phyloP scores from a whole-genome alignment of 2,329 filamentous ascomycete species.

The Chaetomiaceae sp. region DNA sequence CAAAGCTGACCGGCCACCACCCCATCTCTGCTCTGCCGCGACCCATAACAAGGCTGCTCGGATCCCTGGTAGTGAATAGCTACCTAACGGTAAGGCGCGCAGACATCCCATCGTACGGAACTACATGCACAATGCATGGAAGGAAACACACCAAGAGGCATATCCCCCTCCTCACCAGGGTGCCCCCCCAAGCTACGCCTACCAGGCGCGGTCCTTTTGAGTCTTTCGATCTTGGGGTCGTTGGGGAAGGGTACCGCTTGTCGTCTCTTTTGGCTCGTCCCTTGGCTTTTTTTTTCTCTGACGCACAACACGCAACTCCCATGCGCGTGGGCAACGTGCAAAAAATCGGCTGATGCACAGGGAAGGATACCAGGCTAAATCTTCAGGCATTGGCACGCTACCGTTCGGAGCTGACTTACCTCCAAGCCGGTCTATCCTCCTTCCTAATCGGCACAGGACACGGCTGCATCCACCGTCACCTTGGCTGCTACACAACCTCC shows the following conservation, averaged over 20 bases:
- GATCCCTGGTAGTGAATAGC: not conserved
- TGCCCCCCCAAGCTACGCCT: no score
- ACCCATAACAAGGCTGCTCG: not conserved
- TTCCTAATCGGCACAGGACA: constrained; percentile 14
- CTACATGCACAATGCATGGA: no score
- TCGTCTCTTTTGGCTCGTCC: no score
- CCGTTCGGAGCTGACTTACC: constrained; percentile 8
- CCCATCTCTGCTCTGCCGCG: constrained; percentile 3
- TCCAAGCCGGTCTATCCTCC: constrained; percentile 8
- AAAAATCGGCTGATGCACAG: constrained; percentile 16
- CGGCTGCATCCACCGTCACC: constrained; percentile 11
- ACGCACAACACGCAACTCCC: not conserved
- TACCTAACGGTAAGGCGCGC: not conserved
- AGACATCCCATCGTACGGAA: no score
- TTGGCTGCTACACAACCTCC: constrained; percentile 7
- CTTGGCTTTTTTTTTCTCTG: no score
- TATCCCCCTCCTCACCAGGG: no score
- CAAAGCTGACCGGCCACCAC: constrained; percentile 5
- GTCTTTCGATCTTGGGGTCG: no score
- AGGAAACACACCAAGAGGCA: no score
- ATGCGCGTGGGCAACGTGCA: constrained; percentile 8
- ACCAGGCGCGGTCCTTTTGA: no score
- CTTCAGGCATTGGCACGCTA: constrained; percentile 9
- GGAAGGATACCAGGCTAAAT: constrained; percentile 19
- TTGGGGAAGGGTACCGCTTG: no score